phyloP scores from a whole-genome alignment of 129 eudicot species.

The Dittrichia graveolens region DNA sequence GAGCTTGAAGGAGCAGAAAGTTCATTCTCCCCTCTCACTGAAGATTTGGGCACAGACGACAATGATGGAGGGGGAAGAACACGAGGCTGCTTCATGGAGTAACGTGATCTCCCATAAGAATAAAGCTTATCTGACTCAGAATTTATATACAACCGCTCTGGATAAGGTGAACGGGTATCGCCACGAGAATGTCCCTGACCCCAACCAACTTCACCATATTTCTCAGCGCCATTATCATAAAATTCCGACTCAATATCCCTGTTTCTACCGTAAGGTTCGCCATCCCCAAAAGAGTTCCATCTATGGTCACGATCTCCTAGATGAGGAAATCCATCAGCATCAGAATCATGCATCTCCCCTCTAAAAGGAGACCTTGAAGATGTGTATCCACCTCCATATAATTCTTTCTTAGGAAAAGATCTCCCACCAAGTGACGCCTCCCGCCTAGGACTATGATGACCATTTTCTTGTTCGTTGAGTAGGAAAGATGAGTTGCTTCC shows the following conservation, averaged over 20 bases:
- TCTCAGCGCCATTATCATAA: conserved; percentile 52
- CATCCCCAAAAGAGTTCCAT: conserved; percentile 66
- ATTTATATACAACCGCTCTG: conserved; percentile 61
- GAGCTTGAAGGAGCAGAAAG: conserved; percentile 56
- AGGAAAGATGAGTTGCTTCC: conserved; percentile 56
- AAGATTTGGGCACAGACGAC: conserved; percentile 53
- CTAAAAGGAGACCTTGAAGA: conserved; percentile 53
- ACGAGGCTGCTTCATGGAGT: conserved; percentile 81
- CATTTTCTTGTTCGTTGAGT: conserved; percentile 54
- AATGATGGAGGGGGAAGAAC: conserved; percentile 87
- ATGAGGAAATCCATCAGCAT: conserved; percentile 59
- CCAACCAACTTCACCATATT: conserved; percentile 66
- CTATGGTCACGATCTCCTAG: conserved; percentile 52
- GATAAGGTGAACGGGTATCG: conserved; percentile 44
- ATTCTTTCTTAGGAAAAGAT: conserved; percentile 59
- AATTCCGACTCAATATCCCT: conserved; percentile 59
- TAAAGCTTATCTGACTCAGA: conserved; percentile 59
- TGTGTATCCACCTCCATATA: conserved; percentile 56
- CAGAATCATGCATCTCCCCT: conserved; percentile 53
- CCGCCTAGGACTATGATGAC: conserved; percentile 59
- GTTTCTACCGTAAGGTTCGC: conserved; percentile 48
- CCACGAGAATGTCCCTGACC: conserved; percentile 54
- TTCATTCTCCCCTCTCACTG: conserved; percentile 58
- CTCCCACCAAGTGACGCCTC: conserved; percentile 57
- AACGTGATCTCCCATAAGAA: conserved; percentile 78